Evolutionary conservation across 768 basidiomycete genomes (phyloP), one percentile per base, ranked within the genome.

Genomic region (Calocera cornea): DNA sequence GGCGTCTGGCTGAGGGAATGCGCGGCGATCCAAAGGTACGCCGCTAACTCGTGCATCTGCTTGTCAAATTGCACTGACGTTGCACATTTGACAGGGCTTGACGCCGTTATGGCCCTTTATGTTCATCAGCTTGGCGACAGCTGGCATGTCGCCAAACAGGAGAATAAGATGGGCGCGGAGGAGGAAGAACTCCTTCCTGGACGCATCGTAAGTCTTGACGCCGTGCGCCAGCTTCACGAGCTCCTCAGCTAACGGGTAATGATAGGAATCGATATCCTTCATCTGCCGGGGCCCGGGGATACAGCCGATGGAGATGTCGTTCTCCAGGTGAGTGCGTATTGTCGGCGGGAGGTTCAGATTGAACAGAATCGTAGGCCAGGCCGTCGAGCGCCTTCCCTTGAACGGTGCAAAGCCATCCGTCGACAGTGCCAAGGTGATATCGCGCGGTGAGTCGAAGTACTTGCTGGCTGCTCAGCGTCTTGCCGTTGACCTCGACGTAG

Each of bases 331-430:
- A 33, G 76, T 79, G 1, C 77, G 74, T 2, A 76, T 69, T 2
- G 79, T 75, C 0, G 81, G 82, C 1, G 77, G 77, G 0, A 83
- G 71, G 64, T 83, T 83, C 71, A 77, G 79, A 67, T 80, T 80
- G 67, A 78, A 74, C 0, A 80, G 14, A 19, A 83, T 68, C 2
- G 84, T 66, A 0, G 80, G 82, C 73, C 79, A 83, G 11, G 72
- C 75, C 0, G 79, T 79, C 2, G 72, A 67, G n/a, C n/a, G n/a
- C n/a, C n/a, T n/a, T n/a, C n/a, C n/a, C n/a, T n/a, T n/a, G n/a
- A n/a, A n/a, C n/a, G n/a, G n/a, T n/a, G n/a, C n/a, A n/a, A n/a
- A n/a, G n/a, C n/a, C n/a, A n/a, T n/a, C n/a, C n/a, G n/a, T n/a
- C n/a, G n/a, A n/a, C n/a, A n/a, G n/a, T n/a, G n/a, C n/a, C n/a